phyloP scores from a whole-genome alignment of 108 stramenopile species.

The Nannochloropsis granulata region DNA sequence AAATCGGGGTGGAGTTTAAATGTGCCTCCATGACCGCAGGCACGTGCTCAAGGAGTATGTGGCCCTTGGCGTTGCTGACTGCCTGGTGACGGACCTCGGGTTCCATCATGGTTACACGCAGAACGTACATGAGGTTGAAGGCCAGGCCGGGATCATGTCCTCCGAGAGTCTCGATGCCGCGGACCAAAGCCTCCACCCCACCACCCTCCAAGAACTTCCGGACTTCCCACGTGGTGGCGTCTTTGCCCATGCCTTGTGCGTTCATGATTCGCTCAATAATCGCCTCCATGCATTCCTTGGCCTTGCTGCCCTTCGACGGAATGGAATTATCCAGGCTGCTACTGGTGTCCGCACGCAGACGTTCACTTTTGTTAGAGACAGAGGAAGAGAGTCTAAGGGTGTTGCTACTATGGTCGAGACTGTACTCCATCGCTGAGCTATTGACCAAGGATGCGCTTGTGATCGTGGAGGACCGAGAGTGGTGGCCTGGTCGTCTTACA shows the following conservation, averaged over 20 bases:
- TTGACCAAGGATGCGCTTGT: background rate
- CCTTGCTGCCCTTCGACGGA: no score
- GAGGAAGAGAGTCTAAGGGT: background rate
- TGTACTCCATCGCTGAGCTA: background rate
- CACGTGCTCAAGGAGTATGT: background rate
- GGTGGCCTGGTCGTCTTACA: background rate
- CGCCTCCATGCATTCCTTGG: background rate
- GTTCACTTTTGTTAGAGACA: background rate
- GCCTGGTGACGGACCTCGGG: background rate
- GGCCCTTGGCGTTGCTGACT: background rate
- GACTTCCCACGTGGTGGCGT: background rate
- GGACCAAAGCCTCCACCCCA: background rate
- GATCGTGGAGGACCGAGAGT: background rate
- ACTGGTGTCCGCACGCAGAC: background rate
- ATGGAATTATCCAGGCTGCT: background rate
- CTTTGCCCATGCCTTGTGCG: background rate
- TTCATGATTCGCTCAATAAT: background rate
- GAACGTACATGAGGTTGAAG: background rate
- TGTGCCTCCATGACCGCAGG: background rate
- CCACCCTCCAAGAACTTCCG: background rate
- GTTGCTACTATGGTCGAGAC: background rate
- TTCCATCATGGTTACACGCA: background rate
- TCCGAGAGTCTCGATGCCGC: background rate
- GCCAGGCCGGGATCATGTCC: background rate
- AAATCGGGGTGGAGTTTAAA: background rate